phyloP scores from a whole-genome alignment of 306 rosid species.

The Alnus glutinosa region DNA sequence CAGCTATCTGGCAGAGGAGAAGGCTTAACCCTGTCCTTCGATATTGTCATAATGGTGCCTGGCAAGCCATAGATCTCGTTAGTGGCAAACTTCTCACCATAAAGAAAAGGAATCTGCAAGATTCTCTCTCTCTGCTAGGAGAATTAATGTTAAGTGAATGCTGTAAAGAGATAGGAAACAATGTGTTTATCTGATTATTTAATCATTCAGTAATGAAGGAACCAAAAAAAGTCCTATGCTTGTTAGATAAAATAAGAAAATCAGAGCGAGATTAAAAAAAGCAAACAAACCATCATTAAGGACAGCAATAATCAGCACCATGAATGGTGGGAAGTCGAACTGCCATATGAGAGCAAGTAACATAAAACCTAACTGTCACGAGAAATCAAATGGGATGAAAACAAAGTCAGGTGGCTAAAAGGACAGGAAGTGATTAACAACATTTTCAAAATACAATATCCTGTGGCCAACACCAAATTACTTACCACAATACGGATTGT shows the following conservation, averaged over 20 bases:
- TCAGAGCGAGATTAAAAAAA: background rate
- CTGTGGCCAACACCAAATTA: background rate
- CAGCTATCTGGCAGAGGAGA: slow-evolving; percentile 90
- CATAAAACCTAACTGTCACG: slow-evolving; percentile 86
- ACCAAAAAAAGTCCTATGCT: background rate
- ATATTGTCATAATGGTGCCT: slow-evolving; percentile 92
- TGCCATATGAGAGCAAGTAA: slow-evolving; percentile 81
- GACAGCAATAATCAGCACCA: slow-evolving; percentile 86
- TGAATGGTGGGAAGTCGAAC: slow-evolving; percentile 91
- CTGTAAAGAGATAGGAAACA: background rate
- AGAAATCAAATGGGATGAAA: slow-evolving; percentile 21
- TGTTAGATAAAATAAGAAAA: background rate
- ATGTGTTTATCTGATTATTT: background rate
- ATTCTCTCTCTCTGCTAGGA: background rate
- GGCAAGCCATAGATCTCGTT: slow-evolving; percentile 8
- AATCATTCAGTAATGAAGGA: background rate
- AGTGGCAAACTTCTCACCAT: background rate
- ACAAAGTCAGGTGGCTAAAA: slow-evolving; percentile 13
- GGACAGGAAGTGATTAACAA: background rate
- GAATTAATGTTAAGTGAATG: background rate
- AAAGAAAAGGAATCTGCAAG: background rate
- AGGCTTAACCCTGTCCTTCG: slow-evolving; percentile 87
- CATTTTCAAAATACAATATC: background rate
- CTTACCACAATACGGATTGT: slow-evolving; percentile 92
- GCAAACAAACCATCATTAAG: slow-evolving; percentile 72